Conservation (phyloP, 345 rosid species). For the Eucalyptus viminalis region DNA sequence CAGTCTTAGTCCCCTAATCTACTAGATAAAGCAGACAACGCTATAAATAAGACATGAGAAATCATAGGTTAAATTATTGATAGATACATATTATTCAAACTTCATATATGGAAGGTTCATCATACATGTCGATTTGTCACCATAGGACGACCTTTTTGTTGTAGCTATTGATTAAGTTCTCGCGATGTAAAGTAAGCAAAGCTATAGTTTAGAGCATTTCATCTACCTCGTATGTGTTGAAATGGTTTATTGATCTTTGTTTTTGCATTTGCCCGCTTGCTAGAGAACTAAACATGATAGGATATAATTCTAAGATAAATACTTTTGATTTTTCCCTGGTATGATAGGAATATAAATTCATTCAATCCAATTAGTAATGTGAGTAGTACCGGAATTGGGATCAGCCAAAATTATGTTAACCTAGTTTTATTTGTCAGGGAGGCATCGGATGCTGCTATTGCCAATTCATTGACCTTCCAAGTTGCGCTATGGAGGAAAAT, state of each 20-base stretch:
- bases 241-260: not conserved
- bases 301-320: not conserved
- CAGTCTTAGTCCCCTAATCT: not conserved
- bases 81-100: not conserved
- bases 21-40: not conserved
- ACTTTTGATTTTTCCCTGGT: not conserved
- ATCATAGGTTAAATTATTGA: not conserved
- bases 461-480: not conserved
- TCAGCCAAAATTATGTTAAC: not conserved
- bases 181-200: not conserved
- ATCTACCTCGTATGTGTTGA: not conserved
- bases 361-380: not conserved
- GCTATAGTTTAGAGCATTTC: not conserved
- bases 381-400: not conserved
- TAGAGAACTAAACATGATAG: not conserved
- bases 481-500: not conserved
- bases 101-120: not conserved
- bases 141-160: not conserved
- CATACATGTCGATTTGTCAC: not conserved
- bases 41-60: not conserved
- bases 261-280: not conserved
- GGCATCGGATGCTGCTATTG: not conserved
- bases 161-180: not conserved
- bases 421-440: not conserved
- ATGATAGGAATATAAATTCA: not conserved